Evolutionary conservation across 2,329 filamentous ascomycete genomes (phyloP).

Genomic region (Graphilbum fragrans): DNA sequence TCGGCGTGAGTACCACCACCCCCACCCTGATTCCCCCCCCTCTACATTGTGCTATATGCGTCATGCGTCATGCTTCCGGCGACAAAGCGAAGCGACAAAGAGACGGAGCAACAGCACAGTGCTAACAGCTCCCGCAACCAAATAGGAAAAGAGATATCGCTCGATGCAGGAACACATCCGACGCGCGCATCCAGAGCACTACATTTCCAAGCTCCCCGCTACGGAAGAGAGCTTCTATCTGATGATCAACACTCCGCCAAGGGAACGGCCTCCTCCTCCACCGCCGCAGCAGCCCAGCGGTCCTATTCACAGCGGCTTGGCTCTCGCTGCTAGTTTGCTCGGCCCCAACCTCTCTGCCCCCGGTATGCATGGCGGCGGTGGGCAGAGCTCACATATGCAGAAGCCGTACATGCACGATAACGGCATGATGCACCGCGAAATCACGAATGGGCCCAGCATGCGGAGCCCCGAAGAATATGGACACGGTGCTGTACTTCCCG

Average conservation of each 20-base stretch:
- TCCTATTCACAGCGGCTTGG: slow-evolving; percentile 11
- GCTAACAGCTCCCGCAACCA: background rate
- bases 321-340: slow-evolving; percentile 1
- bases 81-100: no score
- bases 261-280: slow-evolving; percentile 17
- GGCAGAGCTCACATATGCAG: slow-evolving; percentile 7
- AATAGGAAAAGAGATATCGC: slow-evolving; percentile 49
- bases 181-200: slow-evolving; percentile 90
- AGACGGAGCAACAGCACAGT: no score
- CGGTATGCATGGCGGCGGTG: background rate
- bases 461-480: slow-evolving; percentile 58
- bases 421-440: slow-evolving; percentile 4
- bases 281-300: slow-evolving; percentile 19
- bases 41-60: background rate
- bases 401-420: slow-evolving; percentile 49
- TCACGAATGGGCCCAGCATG: slow-evolving; percentile 47
- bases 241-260: slow-evolving; percentile 88
- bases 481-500: slow-evolving; percentile 49
- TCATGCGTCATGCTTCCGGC: no score
- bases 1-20: slow-evolving; percentile 59
- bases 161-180: slow-evolving; percentile 99
- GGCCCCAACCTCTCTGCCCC: slow-evolving; percentile 1
- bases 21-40: background rate
- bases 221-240: slow-evolving; percentile 95
- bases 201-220: slow-evolving; percentile 93